Evolutionary conservation across 192 early-diverging fungal species (phyloP), one percentile per base, ranked within the genome.

Genomic region (Rhizoclosmatium sp.): DNA sequence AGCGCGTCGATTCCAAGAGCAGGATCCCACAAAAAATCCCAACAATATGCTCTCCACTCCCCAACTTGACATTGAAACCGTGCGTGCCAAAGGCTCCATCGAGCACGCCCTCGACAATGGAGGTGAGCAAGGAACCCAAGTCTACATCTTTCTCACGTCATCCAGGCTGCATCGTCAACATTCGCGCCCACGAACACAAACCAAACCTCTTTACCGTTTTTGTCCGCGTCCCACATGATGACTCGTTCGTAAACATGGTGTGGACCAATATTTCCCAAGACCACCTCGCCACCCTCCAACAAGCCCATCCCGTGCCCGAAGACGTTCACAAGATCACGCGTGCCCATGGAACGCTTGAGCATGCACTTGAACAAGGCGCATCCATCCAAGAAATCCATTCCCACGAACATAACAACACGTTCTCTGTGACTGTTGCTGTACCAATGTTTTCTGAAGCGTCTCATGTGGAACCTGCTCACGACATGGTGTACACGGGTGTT

Each of bases 401-500:
- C 2, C 75, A 76, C 48, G 75, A 67, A 21, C 5, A 65, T 64
- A 67, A 65, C 62, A 76, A 56, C 75, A 23, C 44, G 7, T 76
- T 66, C 47, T 76, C 75, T 54, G 75, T 76, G 45, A 76, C 47
- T 19, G 75, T 76, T 9, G 46, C 31, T 21, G 44, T 76, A 49
- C 62, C 75, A 62, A 40, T 4, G 51, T 54, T 21, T 41, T 4
- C 47, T 39, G 51, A 14, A 5, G 44, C 14, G 23, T 10, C 12
- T 1, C 9, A 40, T 10, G 5, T 21, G 44, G 64, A 76, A 10
- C 59, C 42, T 14, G 12, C 67, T n/a, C 16, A 64, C 4, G 41
- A 47, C 16, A 76, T 76, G 75, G 47, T 76, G 44, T 76, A 47
- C 58, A 76, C 75, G 9, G 47, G 7, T n/a, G 64, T 76, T 2